These are phyloP conservation scores for Thalassiosira sp. DNA, from an alignment of 352 stramenopile species.

Conservation along the genomic window DNA sequence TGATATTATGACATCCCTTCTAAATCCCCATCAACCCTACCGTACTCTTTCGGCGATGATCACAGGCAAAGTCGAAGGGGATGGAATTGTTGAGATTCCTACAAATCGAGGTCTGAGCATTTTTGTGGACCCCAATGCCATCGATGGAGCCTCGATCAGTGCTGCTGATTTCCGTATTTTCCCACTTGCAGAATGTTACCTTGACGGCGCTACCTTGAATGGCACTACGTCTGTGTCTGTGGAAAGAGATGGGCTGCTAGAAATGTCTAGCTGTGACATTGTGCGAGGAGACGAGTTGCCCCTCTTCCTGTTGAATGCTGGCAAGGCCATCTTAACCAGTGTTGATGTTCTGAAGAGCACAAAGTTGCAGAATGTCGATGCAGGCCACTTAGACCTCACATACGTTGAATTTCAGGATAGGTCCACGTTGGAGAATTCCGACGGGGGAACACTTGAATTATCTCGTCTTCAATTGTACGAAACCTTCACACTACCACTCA, in stretches of 20 bases:
- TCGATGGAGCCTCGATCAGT: slow-evolving; percentile 3
- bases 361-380: slow-evolving; percentile 2
- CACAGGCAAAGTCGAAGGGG: neutral
- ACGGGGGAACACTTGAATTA: neutral
- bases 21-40: neutral
- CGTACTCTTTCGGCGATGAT: neutral
- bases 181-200: slow-evolving; percentile 2
- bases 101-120: slow-evolving; percentile 10
- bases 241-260: neutral
- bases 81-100: slow-evolving; percentile 1
- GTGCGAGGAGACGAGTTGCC: neutral
- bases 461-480: slow-evolving; percentile 12
- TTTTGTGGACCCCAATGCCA: neutral
- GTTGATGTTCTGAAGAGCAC: neutral
- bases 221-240: neutral
- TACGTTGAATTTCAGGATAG: slow-evolving; percentile 12
- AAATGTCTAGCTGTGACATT: slow-evolving; percentile 7
- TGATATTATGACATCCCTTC: neutral
- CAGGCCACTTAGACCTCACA: slow-evolving; percentile 2
- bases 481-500: too few species aligned
- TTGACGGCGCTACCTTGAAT: slow-evolving; percentile 5
- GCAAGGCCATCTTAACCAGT: slow-evolving; percentile 1
- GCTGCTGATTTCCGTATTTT: slow-evolving; percentile 6
- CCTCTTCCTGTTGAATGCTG: slow-evolving; percentile 6
- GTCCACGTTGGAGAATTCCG: slow-evolving; percentile 1